Evolutionary conservation across 2,329 filamentous ascomycete species (phyloP), one percentile per base, ranked within the genome.

Genomic region (Leptosphaerulina australis): DNA sequence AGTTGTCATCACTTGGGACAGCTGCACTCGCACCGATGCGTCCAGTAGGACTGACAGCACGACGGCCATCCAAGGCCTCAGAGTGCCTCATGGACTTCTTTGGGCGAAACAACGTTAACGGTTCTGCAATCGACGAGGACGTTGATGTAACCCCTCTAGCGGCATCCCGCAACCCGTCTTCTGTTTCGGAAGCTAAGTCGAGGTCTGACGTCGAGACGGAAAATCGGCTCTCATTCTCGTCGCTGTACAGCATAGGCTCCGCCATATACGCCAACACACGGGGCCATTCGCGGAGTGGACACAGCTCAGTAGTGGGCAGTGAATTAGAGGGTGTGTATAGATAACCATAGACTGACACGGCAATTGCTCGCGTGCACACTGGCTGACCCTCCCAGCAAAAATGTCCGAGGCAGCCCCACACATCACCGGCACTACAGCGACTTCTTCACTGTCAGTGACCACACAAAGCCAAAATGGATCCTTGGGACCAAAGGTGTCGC

Each of bases 191-290:
- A 47, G 73, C 80, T 38, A 50, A 20, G 24, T 67, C 76, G 43
- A 75, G 77, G 15, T 82, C 82, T 50, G 80, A 72, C 50, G 54
- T 58, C 36, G 70, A 72, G 37, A 30, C 55, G 40, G 76, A 86
- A 29, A 88, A 89, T 63, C 84, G 88, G 40, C 78, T 88, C 67
- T 91, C 88, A 18, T 81, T 87, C 52, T 89, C 87, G 6, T 92
- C 88, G 0, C 76, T 90, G 40, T 88, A 88, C 66, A 90, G 88
- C 24, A 74, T 88, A 18, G 82, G 83, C 34, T 88, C 86, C 5
- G 82, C 79, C 44, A 81, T 77, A 15, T 74, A 72, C 57, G 71
- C 71, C 47, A 81, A 80, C 77, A 63, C 79, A 75, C 56, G 84
- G 81, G 71, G 63, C 61, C 69, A 64, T 74, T 83, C 70, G 70